Evolutionary conservation across 306 rosid genomes (phyloP), one percentile per base, ranked within the genome.

Genomic region (Cucurbita pepo): DNA sequence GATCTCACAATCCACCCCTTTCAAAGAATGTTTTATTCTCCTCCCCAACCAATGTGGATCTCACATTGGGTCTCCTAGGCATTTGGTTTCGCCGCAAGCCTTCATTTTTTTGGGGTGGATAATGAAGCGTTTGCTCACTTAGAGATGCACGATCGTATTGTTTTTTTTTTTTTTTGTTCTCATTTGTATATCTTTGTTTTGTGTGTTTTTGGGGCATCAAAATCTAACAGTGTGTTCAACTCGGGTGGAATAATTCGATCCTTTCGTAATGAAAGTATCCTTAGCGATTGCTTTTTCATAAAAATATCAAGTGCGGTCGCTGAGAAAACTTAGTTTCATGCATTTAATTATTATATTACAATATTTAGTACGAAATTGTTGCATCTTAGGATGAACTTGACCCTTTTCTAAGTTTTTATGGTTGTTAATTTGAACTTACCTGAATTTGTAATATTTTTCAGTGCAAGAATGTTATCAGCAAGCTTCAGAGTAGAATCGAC

Each of bases 401-500:
- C 25, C 5, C 37, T 3, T 15, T 48, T 38, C 37, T 30, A 7
- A 48, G 55, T 66, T 69, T 69, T 14, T 30, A 2, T 25, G 45
- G 73, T 30, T 69, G 73, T 48, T 5, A 50, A 14, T 48, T 67
- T 47, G 57, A 72, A 67, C 79, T 83, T 59, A 79, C 60, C 36
- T 18, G 6, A 4, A 14, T 48, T 48, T 13, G 4, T 13, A 61
- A 52, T 48, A 13, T 25, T 48, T 34, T 83, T 85, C 88, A 94
- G 98, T 94, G 96, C 84, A 90, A 94, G 83, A 89, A 77, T 83
- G 98, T 94, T 19, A 87, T 94, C 69, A 81, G 87, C 92, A 94
- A 89, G 81, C 85, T 94, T 69, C 97, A 94, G 70, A 88, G 88
- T 87, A 84, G 86, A 87, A 81, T 90, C 56, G 96, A 85, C 56